Evolutionary conservation across 2,329 filamentous ascomycete species (phyloP), one percentile per base, ranked within the genome.

Genomic region (Furcasterigmium furcatum): DNA sequence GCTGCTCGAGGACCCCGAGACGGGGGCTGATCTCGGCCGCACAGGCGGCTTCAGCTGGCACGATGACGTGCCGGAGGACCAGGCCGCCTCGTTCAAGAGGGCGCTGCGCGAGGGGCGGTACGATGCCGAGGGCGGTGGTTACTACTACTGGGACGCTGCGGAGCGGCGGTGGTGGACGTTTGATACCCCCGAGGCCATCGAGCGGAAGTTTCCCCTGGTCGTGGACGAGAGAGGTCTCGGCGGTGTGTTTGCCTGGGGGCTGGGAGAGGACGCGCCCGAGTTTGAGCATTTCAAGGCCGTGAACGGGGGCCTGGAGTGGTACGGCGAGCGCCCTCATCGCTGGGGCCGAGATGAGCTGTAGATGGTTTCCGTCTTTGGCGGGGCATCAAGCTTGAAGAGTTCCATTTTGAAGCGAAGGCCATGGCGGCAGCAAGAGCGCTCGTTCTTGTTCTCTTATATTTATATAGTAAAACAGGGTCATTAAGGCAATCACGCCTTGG

Each of bases 231-330:
- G 76, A 57, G 62, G 67, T 1, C 61, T 90, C 0, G 85, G 86
- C 2, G 87, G 87, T 14, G 79, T 87, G 5, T 88, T 90, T 73
- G 85, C 85, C 1, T 90, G 85, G 86, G 85, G 82, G 18, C 57
- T 90, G 47, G 86, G 84, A 2, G 85, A 90, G 63, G 86, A 90
- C 47, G 74, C 70, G 2, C 67, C 70, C 1, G 44, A 55, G 4
- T 79, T 71, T 47, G 52, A 58, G 18, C 71, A 71, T 45, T 58
- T 77, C 10, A 51, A 51, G 27, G 67, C 67, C 4, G 52, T 66
- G 19, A 57, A 53, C 43, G 42, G 58, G 9, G 57, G 56, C 5
- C 34, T 66, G 40, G 49, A 32, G 32, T 16, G 36, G 13, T 36
- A 36, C 34, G 12, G 19, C 6, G n/a, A 12, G 10, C 12, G 25